phyloP scores from a whole-genome alignment of 106 monocot genomes.

The Xerophyta viscosa region DNA sequence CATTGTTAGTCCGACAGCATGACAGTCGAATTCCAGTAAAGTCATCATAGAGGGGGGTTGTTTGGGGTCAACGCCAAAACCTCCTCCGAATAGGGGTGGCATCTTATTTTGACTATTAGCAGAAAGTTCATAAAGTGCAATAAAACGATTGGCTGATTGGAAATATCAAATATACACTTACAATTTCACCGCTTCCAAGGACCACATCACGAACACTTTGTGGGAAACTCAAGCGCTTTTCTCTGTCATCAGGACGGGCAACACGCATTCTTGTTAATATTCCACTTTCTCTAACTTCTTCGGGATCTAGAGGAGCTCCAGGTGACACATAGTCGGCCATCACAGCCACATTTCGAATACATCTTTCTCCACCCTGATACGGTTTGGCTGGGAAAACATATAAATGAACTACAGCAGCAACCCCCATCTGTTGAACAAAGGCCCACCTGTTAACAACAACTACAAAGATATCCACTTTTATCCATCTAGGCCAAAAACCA shows the following conservation, averaged over 20 bases:
- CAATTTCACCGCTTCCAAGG: slow-evolving; percentile 90
- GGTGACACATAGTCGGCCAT: slow-evolving; percentile 88
- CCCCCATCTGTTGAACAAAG: slow-evolving; percentile 68
- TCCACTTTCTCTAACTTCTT: slow-evolving; percentile 73
- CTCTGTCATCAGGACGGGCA: slow-evolving; percentile 37
- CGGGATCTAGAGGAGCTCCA: slow-evolving; percentile 78
- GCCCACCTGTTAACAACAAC: too few relatives aligned
- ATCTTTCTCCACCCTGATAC: slow-evolving; percentile 78
- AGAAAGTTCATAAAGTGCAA: too few relatives aligned
- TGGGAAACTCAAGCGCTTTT: slow-evolving; percentile 54
- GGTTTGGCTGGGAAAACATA: slow-evolving; percentile 91
- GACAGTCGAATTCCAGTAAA: too few relatives aligned
- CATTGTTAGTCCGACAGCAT: too few relatives aligned
- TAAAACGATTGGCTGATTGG: too few relatives aligned
- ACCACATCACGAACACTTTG: slow-evolving; percentile 98
- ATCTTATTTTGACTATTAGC: too few relatives aligned
- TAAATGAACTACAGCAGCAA: slow-evolving; percentile 88
- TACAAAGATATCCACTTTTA: too few relatives aligned
- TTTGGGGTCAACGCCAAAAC: too few relatives aligned
- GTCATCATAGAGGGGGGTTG: too few relatives aligned
- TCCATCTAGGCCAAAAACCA: too few relatives aligned
- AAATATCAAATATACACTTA: slow-evolving; percentile 17
- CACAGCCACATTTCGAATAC: slow-evolving; percentile 66
- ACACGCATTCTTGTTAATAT: slow-evolving; percentile 42
- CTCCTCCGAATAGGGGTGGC: too few relatives aligned